phyloP scores from a whole-genome alignment of 768 basidiomycete species.

The Amanita brunnescens region DNA sequence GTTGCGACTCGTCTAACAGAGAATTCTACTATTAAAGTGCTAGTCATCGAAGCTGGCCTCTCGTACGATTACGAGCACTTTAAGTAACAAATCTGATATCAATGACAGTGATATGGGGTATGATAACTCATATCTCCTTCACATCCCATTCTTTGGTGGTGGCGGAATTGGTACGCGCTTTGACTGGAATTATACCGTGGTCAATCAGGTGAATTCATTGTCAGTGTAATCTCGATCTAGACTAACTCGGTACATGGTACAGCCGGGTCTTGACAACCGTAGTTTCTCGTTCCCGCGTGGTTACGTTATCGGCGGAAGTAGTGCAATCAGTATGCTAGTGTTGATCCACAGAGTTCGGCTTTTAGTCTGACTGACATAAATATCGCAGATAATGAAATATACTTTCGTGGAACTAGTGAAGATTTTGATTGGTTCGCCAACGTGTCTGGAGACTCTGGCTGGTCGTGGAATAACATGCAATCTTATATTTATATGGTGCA shows the following conservation, averaged over 20 bases:
- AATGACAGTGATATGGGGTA: constrained; percentile 4
- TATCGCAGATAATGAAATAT: constrained; percentile 1
- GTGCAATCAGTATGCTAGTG: constrained; percentile 19
- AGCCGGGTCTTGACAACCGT: constrained; percentile 15
- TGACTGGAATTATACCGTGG: constrained; percentile 23
- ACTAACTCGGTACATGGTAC: too few species aligned
- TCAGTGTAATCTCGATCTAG: background rate
- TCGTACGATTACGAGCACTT: constrained; percentile 12
- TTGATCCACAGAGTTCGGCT: background rate
- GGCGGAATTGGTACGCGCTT: constrained; percentile 6
- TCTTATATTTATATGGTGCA: constrained; percentile 19
- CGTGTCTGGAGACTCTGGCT: constrained; percentile 36
- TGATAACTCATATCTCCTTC: constrained; percentile 6
- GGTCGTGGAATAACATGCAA: constrained; percentile 25
- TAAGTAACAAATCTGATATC: constrained; percentile 2
- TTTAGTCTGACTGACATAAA: background rate
- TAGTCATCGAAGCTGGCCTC: constrained; percentile 31
- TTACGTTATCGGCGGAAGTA: constrained; percentile 20
- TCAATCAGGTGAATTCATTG: constrained; percentile 10
- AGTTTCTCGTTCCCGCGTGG: constrained; percentile 18
- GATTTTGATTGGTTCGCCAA: constrained; percentile 47
- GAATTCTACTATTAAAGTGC: constrained; percentile 23
- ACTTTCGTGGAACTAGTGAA: constrained; percentile 19
- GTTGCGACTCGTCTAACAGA: constrained; percentile 37
- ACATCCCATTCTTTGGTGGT: constrained; percentile 4